Conservation (phyloP, 495 filamentous ascomycete genomes). For the Hypoxylon rickii region DNA sequence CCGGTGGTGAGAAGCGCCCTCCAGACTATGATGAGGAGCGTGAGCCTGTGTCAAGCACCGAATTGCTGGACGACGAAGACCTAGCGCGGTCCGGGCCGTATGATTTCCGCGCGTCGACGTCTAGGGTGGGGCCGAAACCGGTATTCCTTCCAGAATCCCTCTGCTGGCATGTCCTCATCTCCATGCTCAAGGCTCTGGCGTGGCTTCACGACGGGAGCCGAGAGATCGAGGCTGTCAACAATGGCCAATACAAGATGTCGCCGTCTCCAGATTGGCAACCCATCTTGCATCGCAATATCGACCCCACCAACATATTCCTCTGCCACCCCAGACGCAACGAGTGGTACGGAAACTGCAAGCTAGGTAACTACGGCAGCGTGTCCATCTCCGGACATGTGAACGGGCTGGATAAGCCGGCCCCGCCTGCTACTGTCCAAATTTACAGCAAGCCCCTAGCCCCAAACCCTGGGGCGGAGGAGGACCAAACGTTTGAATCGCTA, state of each 20-base stretch:
- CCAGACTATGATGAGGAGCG: not conserved
- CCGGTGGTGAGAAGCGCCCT: not conserved
- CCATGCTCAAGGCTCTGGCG: constrained; percentile 44
- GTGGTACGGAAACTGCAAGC: constrained; percentile 53
- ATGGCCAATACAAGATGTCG: not conserved
- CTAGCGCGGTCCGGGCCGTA: too few species aligned
- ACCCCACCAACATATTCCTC: constrained; percentile 49
- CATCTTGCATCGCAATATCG: constrained; percentile 50
- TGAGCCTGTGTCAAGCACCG: not conserved
- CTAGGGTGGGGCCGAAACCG: too few species aligned
- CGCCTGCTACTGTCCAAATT: too few species aligned
- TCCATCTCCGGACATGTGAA: constrained; percentile 37
- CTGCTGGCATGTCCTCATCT: constrained; percentile 51
- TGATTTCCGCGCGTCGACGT: too few species aligned
- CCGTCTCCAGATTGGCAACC: constrained; percentile 48
- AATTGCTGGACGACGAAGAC: not conserved
- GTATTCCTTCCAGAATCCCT: constrained; percentile 47
- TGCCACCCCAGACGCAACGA: constrained; percentile 48
- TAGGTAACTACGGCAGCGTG: constrained; percentile 47
- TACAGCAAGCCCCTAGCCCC: constrained; percentile 27
- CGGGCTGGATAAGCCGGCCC: not conserved
- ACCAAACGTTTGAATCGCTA: constrained; percentile 15
- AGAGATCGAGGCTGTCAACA: not conserved
- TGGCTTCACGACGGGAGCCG: constrained; percentile 49
- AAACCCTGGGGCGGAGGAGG: not conserved